Evolutionary conservation across 2,329 filamentous ascomycete genomes (phyloP).

Genomic region (Graphiopsis chlorocephala): DNA sequence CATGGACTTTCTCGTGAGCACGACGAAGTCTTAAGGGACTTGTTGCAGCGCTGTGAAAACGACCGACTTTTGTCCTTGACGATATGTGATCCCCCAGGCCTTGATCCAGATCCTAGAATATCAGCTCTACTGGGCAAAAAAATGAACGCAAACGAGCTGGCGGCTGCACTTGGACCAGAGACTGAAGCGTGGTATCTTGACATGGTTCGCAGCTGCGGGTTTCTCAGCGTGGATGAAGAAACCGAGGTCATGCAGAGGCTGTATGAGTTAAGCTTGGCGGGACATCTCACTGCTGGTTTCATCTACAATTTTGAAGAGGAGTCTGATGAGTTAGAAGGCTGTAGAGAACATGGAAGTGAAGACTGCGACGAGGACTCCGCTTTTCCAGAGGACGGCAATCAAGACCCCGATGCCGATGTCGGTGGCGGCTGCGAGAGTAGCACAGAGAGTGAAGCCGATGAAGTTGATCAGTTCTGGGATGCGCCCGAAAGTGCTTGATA

Average conservation of each 20-base stretch:
- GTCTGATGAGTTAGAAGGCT: neutral
- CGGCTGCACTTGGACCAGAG: neutral
- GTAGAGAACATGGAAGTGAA: too few species aligned
- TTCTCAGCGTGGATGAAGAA: neutral
- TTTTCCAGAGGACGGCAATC: neutral
- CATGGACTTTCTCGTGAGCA: too few species aligned
- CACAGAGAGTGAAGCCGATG: too few species aligned
- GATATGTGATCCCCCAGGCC: too few species aligned
- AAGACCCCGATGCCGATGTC: neutral
- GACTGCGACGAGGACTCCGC: neutral
- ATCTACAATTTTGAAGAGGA: neutral
- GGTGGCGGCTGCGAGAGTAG: neutral
- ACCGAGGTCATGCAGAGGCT: too few species aligned
- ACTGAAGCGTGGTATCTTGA: neutral
- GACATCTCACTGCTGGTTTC: neutral
- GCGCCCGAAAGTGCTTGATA: neutral
- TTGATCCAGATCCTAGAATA: too few species aligned
- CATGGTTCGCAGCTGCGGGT: neutral
- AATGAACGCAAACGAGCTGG: neutral
- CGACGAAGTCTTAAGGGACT: too few species aligned
- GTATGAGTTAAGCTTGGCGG: neutral
- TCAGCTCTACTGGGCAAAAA: too few species aligned
- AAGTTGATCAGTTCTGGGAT: neutral
- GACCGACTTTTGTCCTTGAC: too few species aligned
- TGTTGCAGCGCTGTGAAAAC: too few species aligned